Percentiles rank a stretch among this genome's conserved stretches.
Evolutionary conservation across 257 asterid genomes (phyloP).

Genomic region (Scutellaria minor): DNA sequence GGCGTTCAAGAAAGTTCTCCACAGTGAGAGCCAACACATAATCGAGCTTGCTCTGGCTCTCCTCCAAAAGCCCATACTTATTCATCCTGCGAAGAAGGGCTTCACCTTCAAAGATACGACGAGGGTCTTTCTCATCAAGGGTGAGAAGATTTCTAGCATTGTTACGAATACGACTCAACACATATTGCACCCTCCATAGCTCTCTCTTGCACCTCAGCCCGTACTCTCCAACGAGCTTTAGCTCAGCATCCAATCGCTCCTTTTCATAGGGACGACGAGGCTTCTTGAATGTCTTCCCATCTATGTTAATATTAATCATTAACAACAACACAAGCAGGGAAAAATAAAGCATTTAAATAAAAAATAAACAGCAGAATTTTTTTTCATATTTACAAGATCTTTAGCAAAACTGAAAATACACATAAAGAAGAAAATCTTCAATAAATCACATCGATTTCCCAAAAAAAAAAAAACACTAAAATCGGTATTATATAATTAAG

Average conservation of each 20-base stretch:
- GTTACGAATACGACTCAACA: conserved; percentile 66
- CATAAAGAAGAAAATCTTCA: neutral
- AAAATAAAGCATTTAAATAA: neutral
- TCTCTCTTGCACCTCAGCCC: conserved; percentile 73
- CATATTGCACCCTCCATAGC: conserved; percentile 74
- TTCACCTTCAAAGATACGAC: conserved; percentile 75
- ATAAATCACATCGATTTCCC: neutral
- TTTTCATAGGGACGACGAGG: conserved; percentile 71
- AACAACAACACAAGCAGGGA: neutral
- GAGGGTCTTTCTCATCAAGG: conserved; percentile 70
- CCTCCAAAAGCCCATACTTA: conserved; percentile 45
- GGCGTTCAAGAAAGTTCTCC: conserved; percentile 56
- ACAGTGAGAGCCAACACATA: conserved; percentile 53
- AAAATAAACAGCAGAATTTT: neutral
- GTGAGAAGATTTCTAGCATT: conserved; percentile 64
- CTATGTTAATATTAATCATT: conserved; percentile 31
- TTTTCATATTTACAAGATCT: neutral
- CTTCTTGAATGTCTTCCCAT: conserved; percentile 77
- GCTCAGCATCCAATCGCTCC: conserved; percentile 75
- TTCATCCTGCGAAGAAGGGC: conserved; percentile 76
- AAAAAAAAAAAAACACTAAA: neutral
- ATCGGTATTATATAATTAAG: neutral
- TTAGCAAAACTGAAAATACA: neutral
- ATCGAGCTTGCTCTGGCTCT: conserved; percentile 54
- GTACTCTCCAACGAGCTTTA: conserved; percentile 72